Evolutionary conservation across 495 filamentous ascomycete genomes (phyloP).

Genomic region (Neurospora sp.): DNA sequence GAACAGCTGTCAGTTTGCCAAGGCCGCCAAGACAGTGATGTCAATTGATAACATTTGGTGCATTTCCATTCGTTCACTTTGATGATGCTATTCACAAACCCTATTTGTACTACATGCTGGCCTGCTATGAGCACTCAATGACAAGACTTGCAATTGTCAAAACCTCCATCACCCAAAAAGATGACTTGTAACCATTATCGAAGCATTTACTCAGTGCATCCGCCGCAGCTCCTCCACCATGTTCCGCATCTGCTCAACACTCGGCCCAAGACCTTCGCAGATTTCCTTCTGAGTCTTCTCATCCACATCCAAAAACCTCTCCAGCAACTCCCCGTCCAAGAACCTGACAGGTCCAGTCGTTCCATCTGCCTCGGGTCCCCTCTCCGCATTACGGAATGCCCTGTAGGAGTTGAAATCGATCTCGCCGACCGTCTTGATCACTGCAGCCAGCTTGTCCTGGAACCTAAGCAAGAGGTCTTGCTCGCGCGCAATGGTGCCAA

Average conservation of each 20-base stretch:
- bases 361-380: slow-evolving; percentile 42
- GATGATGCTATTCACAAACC: not conserved
- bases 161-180: not conserved
- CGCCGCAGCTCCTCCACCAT: slow-evolving; percentile 65
- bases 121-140: not conserved
- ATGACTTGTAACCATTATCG: not conserved
- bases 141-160: not conserved
- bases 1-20: not conserved
- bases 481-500: slow-evolving; percentile 60
- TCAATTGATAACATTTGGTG: not conserved
- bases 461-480: slow-evolving; percentile 78
- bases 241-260: slow-evolving; percentile 62
- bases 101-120: not conserved
- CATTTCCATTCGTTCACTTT: not conserved
- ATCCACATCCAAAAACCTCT: slow-evolving; percentile 66
- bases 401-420: slow-evolving; percentile 70
- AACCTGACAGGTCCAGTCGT: slow-evolving; percentile 64
- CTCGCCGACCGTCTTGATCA: slow-evolving; percentile 54
- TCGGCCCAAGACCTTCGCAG: slow-evolving; percentile 46
- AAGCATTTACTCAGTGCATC: slow-evolving; percentile 42
- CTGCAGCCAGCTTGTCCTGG: slow-evolving; percentile 55
- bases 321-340: slow-evolving; percentile 86
- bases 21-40: not conserved
- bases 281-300: slow-evolving; percentile 57
- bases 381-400: slow-evolving; percentile 60